Conservation (phyloP, 495 filamentous ascomycete species). For the Penicilliopsis zonata region DNA sequence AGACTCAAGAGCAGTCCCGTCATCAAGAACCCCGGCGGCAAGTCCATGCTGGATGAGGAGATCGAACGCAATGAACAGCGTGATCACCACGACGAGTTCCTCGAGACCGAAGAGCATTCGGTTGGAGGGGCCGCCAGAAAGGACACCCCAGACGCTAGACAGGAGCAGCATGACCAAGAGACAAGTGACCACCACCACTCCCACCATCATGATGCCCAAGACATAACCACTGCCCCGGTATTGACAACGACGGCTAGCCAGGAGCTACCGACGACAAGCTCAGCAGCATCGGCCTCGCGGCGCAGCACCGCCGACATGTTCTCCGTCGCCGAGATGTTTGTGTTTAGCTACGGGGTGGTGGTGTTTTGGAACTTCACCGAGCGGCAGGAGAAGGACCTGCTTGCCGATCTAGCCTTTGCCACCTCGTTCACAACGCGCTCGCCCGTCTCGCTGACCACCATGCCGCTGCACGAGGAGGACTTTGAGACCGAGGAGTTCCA, state of each 20-base stretch:
- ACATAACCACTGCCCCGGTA: too few species aligned
- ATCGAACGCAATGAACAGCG: constrained; percentile 87
- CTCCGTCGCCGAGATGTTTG: constrained; percentile 89
- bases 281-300: background rate
- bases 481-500: constrained; percentile 99
- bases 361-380: constrained; percentile 99
- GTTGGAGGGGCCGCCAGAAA: constrained; percentile 1
- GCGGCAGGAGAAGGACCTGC: constrained; percentile 87
- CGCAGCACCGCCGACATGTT: constrained; percentile 45
- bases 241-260: too few species aligned
- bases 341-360: constrained; percentile 94
- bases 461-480: constrained; percentile 67
- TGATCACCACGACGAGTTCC: constrained; percentile 84
- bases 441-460: constrained; percentile 50
- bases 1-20: constrained; percentile 80
- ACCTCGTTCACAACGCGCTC: constrained; percentile 38
- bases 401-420: constrained; percentile 91
- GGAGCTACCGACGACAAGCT: too few species aligned
- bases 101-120: constrained; percentile 38
- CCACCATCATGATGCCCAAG: too few species aligned
- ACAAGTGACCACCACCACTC: background rate
- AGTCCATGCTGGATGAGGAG: constrained; percentile 85
- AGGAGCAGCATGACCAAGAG: background rate
- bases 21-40: constrained; percentile 84
- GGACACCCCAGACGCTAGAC: background rate